Evolutionary conservation across 2,329 filamentous ascomycete species (phyloP).

Genomic region (Herpomyces periplanetae): DNA sequence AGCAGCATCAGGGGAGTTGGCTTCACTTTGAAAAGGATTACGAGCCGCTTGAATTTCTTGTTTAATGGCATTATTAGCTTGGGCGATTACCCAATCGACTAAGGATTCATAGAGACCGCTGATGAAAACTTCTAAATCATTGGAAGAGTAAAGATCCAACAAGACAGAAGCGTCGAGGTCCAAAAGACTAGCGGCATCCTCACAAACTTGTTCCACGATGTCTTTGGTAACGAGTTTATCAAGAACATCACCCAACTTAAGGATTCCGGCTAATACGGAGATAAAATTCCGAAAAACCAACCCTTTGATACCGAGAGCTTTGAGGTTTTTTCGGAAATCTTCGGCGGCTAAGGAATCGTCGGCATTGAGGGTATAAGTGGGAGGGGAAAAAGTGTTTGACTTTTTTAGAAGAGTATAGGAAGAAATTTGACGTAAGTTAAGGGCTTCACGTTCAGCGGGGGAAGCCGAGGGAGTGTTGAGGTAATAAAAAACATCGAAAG

Average conservation of each 20-base stretch:
- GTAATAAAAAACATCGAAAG: constrained; percentile 95
- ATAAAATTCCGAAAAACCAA: constrained; percentile 41
- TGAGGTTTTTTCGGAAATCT: constrained; percentile 53
- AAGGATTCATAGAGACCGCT: constrained; percentile 65
- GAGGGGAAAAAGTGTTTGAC: constrained; percentile 50
- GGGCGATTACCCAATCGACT: constrained; percentile 68
- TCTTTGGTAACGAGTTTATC: constrained; percentile 57
- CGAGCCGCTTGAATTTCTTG: constrained; percentile 29
- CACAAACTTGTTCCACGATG: constrained; percentile 41
- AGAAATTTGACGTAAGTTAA: constrained; percentile 36
- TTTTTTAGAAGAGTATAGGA: constrained; percentile 38
- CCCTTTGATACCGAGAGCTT: constrained; percentile 75
- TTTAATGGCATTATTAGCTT: constrained; percentile 51
- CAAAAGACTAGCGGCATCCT: constrained; percentile 53
- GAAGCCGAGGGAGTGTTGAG: constrained; percentile 68
- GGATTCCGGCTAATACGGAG: constrained; percentile 39
- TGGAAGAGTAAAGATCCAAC: constrained; percentile 32
- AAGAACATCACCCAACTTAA: constrained; percentile 67
- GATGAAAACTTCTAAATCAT: constrained; percentile 46
- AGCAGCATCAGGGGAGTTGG: constrained; percentile 12
- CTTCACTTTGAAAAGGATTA: constrained; percentile 20
- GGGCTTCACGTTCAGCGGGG: constrained; percentile 48
- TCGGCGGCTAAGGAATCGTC: constrained; percentile 76
- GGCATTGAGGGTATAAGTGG: constrained; percentile 54
- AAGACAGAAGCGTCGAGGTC: constrained; percentile 58